Evolutionary conservation across 345 rosid genomes (phyloP).

Genomic region (Brassica cretica): DNA sequence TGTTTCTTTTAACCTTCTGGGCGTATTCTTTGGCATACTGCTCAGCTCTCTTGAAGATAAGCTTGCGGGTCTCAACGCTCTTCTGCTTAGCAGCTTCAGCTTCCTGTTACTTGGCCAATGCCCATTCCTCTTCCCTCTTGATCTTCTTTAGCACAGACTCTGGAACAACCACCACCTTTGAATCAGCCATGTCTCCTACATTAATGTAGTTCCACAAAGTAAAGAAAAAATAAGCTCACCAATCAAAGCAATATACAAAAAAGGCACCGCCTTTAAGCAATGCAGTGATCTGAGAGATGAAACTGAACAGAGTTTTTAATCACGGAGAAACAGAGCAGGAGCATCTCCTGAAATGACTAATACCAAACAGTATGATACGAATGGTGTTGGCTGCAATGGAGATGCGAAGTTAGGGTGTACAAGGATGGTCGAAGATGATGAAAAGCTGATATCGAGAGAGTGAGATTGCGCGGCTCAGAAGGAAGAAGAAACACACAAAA

Average conservation of each 20-base stretch:
- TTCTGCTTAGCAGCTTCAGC: slow-evolving; percentile 53
- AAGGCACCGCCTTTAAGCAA: background rate
- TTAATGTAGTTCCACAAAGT: background rate
- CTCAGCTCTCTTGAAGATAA: slow-evolving; percentile 59
- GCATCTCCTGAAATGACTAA: background rate
- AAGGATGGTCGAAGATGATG: background rate
- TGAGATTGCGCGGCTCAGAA: too few relatives aligned
- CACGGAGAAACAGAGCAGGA: background rate
- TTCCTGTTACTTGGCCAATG: slow-evolving; percentile 49
- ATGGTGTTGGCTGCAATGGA: background rate
- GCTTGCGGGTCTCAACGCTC: slow-evolving; percentile 51
- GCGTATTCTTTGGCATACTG: slow-evolving; percentile 60
- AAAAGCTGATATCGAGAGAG: too few relatives aligned
- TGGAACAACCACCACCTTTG: too few relatives aligned
- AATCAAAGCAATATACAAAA: too few relatives aligned
- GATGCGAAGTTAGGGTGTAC: background rate
- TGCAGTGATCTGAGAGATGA: background rate
- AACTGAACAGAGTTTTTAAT: too few relatives aligned
- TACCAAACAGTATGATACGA: background rate
- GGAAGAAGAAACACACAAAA: background rate
- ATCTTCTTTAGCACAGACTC: slow-evolving; percentile 45
- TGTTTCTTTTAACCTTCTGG: slow-evolving; percentile 45
- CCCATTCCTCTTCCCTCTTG: slow-evolving; percentile 61
- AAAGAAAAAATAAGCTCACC: background rate
- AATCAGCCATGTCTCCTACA: slow-evolving; percentile 7